phyloP scores from a whole-genome alignment of 2,329 filamentous ascomycete genomes.

The Hymenoscyphus fraxineus region DNA sequence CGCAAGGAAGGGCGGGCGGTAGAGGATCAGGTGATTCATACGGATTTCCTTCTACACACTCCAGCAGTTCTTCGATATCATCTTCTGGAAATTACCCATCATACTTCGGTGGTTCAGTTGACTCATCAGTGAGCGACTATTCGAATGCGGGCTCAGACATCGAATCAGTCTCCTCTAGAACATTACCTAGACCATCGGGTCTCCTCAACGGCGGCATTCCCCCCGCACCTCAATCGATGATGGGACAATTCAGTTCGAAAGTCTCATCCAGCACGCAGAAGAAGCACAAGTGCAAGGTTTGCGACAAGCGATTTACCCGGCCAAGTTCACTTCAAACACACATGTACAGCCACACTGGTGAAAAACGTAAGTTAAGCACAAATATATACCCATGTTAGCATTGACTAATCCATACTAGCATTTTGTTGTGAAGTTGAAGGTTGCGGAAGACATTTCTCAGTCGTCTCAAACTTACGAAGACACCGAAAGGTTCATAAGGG shows the following conservation, averaged over 20 bases:
- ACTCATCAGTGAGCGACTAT: slow-evolving; percentile 86
- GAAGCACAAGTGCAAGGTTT: slow-evolving; percentile 99
- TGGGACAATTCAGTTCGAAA: slow-evolving; percentile 97
- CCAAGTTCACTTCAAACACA: slow-evolving; percentile 94
- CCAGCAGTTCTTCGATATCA: slow-evolving; percentile 85
- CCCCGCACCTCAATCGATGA: slow-evolving; percentile 92
- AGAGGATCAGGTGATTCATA: slow-evolving; percentile 81
- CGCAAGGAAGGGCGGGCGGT: slow-evolving; percentile 53
- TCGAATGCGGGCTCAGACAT: slow-evolving; percentile 86
- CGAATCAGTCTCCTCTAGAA: slow-evolving; percentile 73
- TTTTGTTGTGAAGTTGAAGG: slow-evolving; percentile 93
- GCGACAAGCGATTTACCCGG: slow-evolving; percentile 93
- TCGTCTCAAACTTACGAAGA: slow-evolving; percentile 89
- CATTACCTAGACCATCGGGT: slow-evolving; percentile 74
- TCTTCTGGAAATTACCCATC: slow-evolving; percentile 74
- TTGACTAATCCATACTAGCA: slow-evolving; percentile 50
- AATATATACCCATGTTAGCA: neutral
- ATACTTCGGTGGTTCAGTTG: slow-evolving; percentile 82
- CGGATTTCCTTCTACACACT: slow-evolving; percentile 82
- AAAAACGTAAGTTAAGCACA: slow-evolving; percentile 72
- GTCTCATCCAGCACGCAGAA: slow-evolving; percentile 94
- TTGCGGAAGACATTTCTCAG: slow-evolving; percentile 93
- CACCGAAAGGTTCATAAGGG: slow-evolving; percentile 96
- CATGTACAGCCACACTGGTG: slow-evolving; percentile 97
- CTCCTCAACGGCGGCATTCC: slow-evolving; percentile 61